Evolutionary conservation across 768 basidiomycete species (phyloP).

Genomic region (Lentinula detonsa): DNA sequence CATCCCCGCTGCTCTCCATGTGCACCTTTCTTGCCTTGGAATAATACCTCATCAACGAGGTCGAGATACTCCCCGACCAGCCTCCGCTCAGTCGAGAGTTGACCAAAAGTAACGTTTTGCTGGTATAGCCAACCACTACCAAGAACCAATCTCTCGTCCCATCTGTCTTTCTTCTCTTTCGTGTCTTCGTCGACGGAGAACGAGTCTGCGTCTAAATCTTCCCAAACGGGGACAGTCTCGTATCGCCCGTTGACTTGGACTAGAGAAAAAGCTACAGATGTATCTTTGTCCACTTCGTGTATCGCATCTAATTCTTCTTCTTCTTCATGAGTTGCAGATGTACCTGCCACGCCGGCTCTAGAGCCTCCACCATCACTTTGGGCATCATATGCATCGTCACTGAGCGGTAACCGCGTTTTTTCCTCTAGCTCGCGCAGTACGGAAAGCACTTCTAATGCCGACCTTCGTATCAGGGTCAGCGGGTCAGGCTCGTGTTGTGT

Average conservation of each 20-base stretch:
- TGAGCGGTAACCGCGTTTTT: conserved; percentile 62
- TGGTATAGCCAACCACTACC: conserved; percentile 81
- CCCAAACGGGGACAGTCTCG: conserved; percentile 75
- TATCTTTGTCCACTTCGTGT: conserved; percentile 46
- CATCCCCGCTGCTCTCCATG: conserved; percentile 40
- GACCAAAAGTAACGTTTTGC: conserved; percentile 51
- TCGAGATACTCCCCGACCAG: conserved; percentile 61
- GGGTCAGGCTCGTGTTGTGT: conserved; percentile 35
- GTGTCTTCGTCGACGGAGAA: conserved; percentile 36
- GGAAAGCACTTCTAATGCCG: conserved; percentile 80
- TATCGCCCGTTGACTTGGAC: conserved; percentile 62
- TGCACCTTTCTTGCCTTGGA: conserved; percentile 47
- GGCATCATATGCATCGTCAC: conserved; percentile 79
- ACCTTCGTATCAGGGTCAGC: conserved; percentile 61
- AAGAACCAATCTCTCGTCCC: conserved; percentile 78
- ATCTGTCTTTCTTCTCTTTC: conserved; percentile 60
- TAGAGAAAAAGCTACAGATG: conserved; percentile 61
- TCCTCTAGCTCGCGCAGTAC: conserved; percentile 81
- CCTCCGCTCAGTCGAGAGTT: conserved; percentile 51
- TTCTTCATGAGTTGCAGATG: conserved; percentile 31
- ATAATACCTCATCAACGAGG: conserved; percentile 76
- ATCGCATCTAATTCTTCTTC: conserved; percentile 29
- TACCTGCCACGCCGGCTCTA: conserved; percentile 17
- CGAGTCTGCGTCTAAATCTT: conserved; percentile 53
- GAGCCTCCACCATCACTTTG: conserved; percentile 61